These are phyloP conservation scores for Acorus gramineus DNA, from an alignment of 106 monocot species.

Conservation along the genomic window DNA sequence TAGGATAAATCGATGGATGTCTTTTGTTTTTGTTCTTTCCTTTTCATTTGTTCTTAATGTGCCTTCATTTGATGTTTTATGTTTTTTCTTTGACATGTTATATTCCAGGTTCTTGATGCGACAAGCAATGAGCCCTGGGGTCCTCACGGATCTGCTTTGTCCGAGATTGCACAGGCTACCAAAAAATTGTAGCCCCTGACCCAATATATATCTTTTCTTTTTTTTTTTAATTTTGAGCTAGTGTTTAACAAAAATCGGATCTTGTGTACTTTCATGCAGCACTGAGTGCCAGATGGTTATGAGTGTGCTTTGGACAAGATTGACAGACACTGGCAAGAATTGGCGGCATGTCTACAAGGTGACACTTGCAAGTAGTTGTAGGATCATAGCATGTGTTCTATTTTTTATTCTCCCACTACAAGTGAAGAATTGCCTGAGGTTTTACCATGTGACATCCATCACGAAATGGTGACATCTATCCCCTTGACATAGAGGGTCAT, in stretches of 20 bases:
- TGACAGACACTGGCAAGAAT: constrained; percentile 55
- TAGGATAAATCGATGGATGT: neutral
- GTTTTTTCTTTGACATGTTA: neutral
- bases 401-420: no score
- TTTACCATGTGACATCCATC: no score
- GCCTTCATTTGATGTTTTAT: neutral
- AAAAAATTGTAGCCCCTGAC: constrained; percentile 65
- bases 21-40: neutral
- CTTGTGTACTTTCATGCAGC: constrained; percentile 24
- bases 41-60: neutral
- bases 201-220: neutral
- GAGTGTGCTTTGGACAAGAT: constrained; percentile 87
- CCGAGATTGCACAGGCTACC: constrained; percentile 73
- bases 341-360: constrained; percentile 97
- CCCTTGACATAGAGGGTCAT: no score
- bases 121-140: constrained; percentile 97
- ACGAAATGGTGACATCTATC: no score
- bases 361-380: constrained; percentile 1
- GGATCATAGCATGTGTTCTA: no score
- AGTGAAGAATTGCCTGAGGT: no score
- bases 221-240: neutral
- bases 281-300: constrained; percentile 79
- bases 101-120: constrained; percentile 88
- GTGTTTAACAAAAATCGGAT: no score
- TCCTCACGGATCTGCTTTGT: constrained; percentile 89